phyloP scores from a whole-genome alignment of 2,329 filamentous ascomycete genomes.

The Diaporthe amygdali region DNA sequence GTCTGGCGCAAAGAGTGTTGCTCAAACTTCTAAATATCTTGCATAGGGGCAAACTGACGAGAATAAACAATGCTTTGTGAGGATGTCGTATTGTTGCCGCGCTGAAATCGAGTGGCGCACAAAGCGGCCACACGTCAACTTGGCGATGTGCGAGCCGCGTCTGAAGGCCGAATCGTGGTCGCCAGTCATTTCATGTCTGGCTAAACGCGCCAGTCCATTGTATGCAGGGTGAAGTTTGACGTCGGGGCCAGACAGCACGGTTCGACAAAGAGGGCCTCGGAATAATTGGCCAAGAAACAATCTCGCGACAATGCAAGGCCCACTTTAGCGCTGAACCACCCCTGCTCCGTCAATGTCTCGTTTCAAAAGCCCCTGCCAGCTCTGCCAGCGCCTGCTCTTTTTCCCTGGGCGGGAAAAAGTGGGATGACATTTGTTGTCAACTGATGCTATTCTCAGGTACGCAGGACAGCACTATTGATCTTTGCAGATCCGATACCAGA shows the following conservation, averaged over 20 bases:
- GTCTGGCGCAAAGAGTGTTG: not conserved
- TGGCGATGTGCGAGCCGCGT: conserved; percentile 9
- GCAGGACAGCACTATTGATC: not conserved
- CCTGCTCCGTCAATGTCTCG: not conserved
- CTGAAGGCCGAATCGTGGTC: not conserved
- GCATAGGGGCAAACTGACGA: not conserved
- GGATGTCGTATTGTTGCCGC: not conserved
- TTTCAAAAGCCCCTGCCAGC: not conserved
- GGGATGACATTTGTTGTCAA: not conserved
- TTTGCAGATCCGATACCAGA: not conserved
- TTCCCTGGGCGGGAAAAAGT: not conserved
- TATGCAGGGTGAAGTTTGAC: not conserved
- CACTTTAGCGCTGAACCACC: conserved; percentile 6
- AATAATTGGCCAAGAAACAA: conserved; percentile 12
- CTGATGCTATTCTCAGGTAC: not conserved
- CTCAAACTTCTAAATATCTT: conserved; percentile 11
- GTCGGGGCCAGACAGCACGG: not conserved
- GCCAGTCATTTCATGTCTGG: conserved; percentile 8
- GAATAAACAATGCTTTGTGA: conserved; percentile 1
- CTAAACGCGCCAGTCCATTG: not conserved
- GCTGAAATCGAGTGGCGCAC: not conserved
- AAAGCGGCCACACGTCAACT: not conserved
- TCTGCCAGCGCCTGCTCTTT: not conserved
- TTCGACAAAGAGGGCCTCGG: not conserved
- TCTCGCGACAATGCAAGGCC: conserved; percentile 1